These are phyloP conservation scores for Nymphaea colorata DNA, from an alignment of 164 flowering plant genomes.

Conservation along the genomic window DNA sequence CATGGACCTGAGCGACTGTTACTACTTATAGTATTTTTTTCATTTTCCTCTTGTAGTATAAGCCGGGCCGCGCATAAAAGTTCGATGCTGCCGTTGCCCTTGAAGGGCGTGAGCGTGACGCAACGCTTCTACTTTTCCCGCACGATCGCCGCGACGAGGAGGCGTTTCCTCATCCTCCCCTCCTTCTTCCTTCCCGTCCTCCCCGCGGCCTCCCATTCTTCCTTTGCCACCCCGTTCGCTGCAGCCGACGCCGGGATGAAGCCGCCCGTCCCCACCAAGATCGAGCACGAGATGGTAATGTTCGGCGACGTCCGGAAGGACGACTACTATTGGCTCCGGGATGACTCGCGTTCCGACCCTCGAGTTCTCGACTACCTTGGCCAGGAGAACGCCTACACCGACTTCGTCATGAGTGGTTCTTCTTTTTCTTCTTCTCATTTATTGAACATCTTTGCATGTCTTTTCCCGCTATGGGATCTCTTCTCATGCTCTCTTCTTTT, in stretches of 20 bases:
- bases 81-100: no score
- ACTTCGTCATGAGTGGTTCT: conserved; percentile 50
- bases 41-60: no score
- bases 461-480: background rate
- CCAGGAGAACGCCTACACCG: conserved; percentile 54
- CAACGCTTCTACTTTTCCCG: no score
- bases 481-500: background rate
- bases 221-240: background rate
- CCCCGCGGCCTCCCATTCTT: background rate
- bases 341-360: conserved; percentile 70
- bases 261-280: conserved; percentile 65
- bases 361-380: conserved; percentile 47
- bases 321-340: conserved; percentile 92
- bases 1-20: no score
- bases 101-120: no score
- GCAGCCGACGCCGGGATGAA: background rate
- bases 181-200: background rate
- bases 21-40: no score
- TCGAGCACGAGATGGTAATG: conserved; percentile 69
- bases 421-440: conserved; percentile 3
- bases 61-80: no score
- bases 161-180: background rate
- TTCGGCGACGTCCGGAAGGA: conserved; percentile 79
- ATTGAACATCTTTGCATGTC: background rate
- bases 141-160: no score